A percentile compares a stretch with the other conserved stretches of the same genome.
Conservation (phyloP, 2,329 filamentous ascomycete species). For the Xylariaceae sp. region DNA sequence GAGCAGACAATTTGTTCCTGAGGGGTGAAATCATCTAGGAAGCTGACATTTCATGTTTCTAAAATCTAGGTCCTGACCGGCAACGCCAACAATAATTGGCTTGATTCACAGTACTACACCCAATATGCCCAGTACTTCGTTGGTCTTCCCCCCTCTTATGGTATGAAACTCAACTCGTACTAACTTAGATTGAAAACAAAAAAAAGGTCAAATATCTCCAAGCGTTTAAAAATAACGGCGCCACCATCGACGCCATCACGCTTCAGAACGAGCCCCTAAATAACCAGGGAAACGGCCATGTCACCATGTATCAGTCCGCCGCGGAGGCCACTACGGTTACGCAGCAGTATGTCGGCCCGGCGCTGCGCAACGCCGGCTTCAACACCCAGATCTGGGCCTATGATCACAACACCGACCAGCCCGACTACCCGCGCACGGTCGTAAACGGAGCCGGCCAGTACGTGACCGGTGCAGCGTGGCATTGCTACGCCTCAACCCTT, state of each 20-base stretch:
- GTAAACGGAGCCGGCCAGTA: conserved; percentile 41
- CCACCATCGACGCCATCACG: conserved; percentile 49
- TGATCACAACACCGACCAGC: conserved; percentile 48
- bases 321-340: conserved; percentile 47
- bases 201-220: conserved; percentile 51
- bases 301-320: conserved; percentile 47
- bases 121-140: conserved; percentile 47
- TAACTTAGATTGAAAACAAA: too few relatives aligned
- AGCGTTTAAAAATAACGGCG: conserved; percentile 45
- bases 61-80: conserved; percentile 38
- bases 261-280: conserved; percentile 53
- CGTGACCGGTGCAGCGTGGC: conserved; percentile 47
- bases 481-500: conserved; percentile 47
- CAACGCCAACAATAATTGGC: conserved; percentile 45
- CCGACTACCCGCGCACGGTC: conserved; percentile 48
- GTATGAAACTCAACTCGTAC: too few relatives aligned
- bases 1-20: neutral
- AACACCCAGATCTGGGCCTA: conserved; percentile 54
- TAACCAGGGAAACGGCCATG: conserved; percentile 44
- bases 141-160: too few relatives aligned
- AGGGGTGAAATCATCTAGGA: neutral
- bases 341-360: conserved; percentile 47
- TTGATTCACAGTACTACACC: conserved; percentile 45
- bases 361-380: conserved; percentile 46
- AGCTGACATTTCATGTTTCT: neutral